These are phyloP conservation scores for Tetrahymena thermophila DNA, from an alignment of 73 alveolate genomes.

Conservation along the genomic window DNA sequence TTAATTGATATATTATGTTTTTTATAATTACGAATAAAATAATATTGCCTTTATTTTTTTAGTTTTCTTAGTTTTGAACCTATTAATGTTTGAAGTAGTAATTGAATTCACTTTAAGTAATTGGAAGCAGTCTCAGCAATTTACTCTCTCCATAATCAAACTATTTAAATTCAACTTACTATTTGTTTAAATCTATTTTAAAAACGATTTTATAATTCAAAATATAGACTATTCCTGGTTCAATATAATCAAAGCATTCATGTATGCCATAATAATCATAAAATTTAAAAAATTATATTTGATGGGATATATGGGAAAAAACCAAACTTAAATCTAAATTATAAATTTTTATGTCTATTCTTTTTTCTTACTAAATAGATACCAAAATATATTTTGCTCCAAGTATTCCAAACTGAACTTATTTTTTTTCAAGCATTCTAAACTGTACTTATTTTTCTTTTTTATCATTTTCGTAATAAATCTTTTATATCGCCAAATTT, in stretches of 20 bases:
- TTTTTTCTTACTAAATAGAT: not conserved
- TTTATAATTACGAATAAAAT: no score
- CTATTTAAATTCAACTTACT: not conserved
- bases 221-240: not conserved
- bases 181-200: not conserved
- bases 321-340: not conserved
- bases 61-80: not conserved
- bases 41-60: no score
- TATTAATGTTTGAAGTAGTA: not conserved
- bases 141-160: not conserved
- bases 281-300: no score
- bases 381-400: not conserved
- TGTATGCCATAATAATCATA: not conserved
- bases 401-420: no score
- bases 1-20: not conserved
- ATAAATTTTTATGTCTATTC: not conserved
- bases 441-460: no score
- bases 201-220: no score
- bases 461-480: not conserved
- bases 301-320: not conserved
- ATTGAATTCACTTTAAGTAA: not conserved
- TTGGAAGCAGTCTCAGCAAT: not conserved
- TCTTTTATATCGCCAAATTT: not conserved
- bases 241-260: not conserved
- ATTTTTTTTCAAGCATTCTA: not conserved